phyloP scores from a whole-genome alignment of 495 filamentous ascomycete species.

The Tuber brumale region DNA sequence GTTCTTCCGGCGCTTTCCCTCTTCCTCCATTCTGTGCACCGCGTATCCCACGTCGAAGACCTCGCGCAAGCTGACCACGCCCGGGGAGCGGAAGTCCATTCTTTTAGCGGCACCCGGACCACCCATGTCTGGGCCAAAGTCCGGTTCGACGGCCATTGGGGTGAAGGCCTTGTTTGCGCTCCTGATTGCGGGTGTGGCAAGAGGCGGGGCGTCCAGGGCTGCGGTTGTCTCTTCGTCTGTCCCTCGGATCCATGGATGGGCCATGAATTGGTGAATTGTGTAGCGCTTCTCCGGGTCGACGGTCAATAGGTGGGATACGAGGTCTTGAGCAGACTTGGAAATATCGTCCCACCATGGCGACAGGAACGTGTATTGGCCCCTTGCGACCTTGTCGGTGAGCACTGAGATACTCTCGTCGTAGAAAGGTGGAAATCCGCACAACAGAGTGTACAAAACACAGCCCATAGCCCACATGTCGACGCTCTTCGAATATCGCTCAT shows the following conservation, averaged over 20 bases:
- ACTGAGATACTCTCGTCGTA: constrained; percentile 98
- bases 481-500: constrained; percentile 96
- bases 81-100: constrained; percentile 92
- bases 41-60: constrained; percentile 97
- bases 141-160: constrained; percentile 44
- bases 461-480: constrained; percentile 99
- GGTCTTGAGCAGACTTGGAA: constrained; percentile 86
- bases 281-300: constrained; percentile 89
- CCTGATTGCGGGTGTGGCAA: constrained; percentile 58
- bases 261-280: constrained; percentile 79
- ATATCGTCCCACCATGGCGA: constrained; percentile 99
- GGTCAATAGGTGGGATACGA: constrained; percentile 86
- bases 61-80: constrained; percentile 88
- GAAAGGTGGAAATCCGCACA: constrained; percentile 97
- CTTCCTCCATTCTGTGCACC: constrained; percentile 93
- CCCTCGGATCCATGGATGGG: constrained; percentile 82
- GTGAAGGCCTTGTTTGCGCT: constrained; percentile 50
- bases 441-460: constrained; percentile 91
- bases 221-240: constrained; percentile 67
- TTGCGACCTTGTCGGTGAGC: constrained; percentile 93
- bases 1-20: constrained; percentile 83
- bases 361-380: constrained; percentile 94
- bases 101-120: constrained; percentile 56
- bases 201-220: constrained; percentile 69
- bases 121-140: constrained; percentile 45